phyloP scores from a whole-genome alignment of 1,284 basidiomycete species.

The Ceratobasidium sp. region DNA sequence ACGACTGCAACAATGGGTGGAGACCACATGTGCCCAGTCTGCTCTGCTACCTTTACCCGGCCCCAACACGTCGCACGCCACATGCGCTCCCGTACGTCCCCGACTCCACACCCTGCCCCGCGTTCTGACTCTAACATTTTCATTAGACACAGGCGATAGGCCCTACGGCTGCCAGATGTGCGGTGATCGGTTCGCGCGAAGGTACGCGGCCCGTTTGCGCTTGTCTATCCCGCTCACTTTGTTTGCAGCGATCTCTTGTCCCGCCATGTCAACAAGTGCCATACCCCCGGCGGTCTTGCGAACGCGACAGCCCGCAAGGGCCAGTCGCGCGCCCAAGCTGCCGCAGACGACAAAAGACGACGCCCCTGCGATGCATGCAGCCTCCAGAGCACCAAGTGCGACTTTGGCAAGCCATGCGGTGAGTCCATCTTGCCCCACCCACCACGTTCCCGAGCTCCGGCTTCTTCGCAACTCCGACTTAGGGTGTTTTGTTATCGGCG shows the following conservation, averaged over 20 bases:
- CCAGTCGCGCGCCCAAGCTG: conserved; percentile 43
- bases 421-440: conserved; percentile 48
- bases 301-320: conserved; percentile 58
- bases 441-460: conserved; percentile 32
- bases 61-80: conserved; percentile 45
- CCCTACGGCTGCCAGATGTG: conserved; percentile 91
- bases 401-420: conserved; percentile 82
- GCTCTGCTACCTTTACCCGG: conserved; percentile 41
- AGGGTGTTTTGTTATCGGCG: background rate
- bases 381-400: conserved; percentile 71
- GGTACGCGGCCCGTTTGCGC: conserved; percentile 59
- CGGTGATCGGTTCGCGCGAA: conserved; percentile 88
- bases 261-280: conserved; percentile 89
- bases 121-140: conserved; percentile 45
- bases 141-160: conserved; percentile 85
- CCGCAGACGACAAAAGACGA: conserved; percentile 47
- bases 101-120: conserved; percentile 8
- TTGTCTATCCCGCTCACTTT: conserved; percentile 38
- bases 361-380: conserved; percentile 64
- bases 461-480: background rate
- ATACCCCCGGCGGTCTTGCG: conserved; percentile 75
- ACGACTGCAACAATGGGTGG: conserved; percentile 27
- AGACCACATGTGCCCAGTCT: conserved; percentile 43
- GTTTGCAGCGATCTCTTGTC: conserved; percentile 79
- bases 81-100: conserved; percentile 42